Percentiles rank a stretch among this genome's conserved stretches.
Evolutionary conservation across 164 flowering plant genomes (phyloP).

Genomic region (Hamamelis virginiana): DNA sequence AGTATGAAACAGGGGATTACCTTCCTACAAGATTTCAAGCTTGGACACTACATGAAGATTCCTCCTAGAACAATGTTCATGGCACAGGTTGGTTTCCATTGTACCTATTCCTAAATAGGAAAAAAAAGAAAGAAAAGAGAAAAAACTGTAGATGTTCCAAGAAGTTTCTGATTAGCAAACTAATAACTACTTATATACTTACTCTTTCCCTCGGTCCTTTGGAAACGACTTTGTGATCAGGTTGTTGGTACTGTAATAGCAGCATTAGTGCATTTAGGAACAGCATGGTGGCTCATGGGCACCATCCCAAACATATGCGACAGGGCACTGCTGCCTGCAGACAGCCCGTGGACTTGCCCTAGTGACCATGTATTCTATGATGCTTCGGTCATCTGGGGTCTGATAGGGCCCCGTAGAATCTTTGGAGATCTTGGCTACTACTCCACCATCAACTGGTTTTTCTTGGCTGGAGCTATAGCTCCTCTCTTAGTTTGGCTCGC

Average conservation of each 20-base stretch:
- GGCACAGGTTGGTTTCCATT: slow-evolving; percentile 55
- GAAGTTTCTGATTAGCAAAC: background rate
- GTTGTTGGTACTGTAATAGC: slow-evolving; percentile 37
- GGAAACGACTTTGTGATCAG: slow-evolving; percentile 14
- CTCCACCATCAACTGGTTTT: slow-evolving; percentile 39
- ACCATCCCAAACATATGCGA: slow-evolving; percentile 41
- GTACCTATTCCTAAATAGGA: background rate
- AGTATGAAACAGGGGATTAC: slow-evolving; percentile 79
- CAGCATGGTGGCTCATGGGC: slow-evolving; percentile 53
- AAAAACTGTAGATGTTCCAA: background rate
- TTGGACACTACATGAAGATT: slow-evolving; percentile 94
- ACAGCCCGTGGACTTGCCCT: slow-evolving; percentile 52
- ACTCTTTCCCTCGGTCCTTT: no score
- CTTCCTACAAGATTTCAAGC: slow-evolving; percentile 85
- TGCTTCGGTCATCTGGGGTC: slow-evolving; percentile 50
- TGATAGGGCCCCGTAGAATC: slow-evolving; percentile 39
- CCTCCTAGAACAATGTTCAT: slow-evolving; percentile 89
- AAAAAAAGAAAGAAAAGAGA: background rate
- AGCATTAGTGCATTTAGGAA: slow-evolving; percentile 32
- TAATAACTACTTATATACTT: background rate
- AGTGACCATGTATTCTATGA: slow-evolving; percentile 46
- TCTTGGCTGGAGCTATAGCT: slow-evolving; percentile 36
- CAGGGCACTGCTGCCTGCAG: slow-evolving; percentile 27
- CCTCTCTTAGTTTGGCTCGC: slow-evolving; percentile 40
- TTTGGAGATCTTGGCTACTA: slow-evolving; percentile 41